These are phyloP conservation scores for Clausena lansium DNA, from an alignment of 345 rosid species.

Conservation along the genomic window DNA sequence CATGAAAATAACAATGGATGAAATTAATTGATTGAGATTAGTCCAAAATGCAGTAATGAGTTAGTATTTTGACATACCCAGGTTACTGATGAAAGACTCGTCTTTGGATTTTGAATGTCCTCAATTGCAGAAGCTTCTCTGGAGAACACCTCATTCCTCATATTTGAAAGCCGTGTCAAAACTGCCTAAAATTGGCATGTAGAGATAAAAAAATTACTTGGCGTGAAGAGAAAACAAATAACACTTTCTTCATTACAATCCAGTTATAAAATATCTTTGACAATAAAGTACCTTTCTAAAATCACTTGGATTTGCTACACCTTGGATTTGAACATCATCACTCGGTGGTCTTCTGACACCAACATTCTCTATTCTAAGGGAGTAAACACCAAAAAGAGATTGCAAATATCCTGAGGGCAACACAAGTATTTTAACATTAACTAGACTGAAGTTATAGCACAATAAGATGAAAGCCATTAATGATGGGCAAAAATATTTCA, in stretches of 20 bases:
- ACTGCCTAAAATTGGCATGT: slow-evolving; percentile 43
- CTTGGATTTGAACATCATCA: slow-evolving; percentile 69
- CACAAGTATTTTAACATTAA: slow-evolving; percentile 5
- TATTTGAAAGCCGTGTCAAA: slow-evolving; percentile 47
- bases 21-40: not conserved
- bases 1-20: not conserved
- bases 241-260: not conserved
- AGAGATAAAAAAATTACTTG: not conserved
- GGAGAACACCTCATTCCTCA: slow-evolving; percentile 53
- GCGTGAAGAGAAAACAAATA: not conserved
- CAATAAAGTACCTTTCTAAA: slow-evolving; percentile 51
- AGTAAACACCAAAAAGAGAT: slow-evolving; percentile 68
- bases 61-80: slow-evolving; percentile 27
- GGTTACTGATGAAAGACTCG: slow-evolving; percentile 33
- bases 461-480: not conserved
- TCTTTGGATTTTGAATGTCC: slow-evolving; percentile 44
- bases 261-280: not conserved
- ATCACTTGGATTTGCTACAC: slow-evolving; percentile 59
- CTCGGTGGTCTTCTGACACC: slow-evolving; percentile 66
- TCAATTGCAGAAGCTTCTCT: slow-evolving; percentile 47
- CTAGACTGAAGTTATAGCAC: slow-evolving; percentile 1
- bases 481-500: not conserved
- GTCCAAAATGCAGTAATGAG: not conserved
- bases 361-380: slow-evolving; percentile 64
- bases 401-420: slow-evolving; percentile 59